Percentiles rank a stretch among this genome's conserved stretches.
Evolutionary conservation across 805 yeast species (phyloP).

Genomic region (Zygoascus biomembranicola): DNA sequence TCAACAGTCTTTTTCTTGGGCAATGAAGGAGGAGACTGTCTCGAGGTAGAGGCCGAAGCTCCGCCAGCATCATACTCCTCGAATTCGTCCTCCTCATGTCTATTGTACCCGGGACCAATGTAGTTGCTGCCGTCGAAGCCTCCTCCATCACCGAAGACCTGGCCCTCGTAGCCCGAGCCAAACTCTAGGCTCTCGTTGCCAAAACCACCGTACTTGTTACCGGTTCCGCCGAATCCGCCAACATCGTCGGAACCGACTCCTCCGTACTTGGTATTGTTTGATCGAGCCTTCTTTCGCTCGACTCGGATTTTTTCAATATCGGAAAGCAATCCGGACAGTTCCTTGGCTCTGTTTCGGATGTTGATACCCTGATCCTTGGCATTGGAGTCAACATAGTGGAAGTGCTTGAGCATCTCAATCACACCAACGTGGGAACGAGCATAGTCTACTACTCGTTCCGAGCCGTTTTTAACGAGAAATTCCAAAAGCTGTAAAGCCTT

Average conservation of each 20-base stretch:
- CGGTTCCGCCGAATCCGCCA: constrained; percentile 28
- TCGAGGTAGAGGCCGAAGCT: constrained; percentile 5
- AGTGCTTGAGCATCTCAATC: constrained; percentile 80
- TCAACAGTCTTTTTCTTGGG: constrained; percentile 6
- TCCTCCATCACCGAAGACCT: constrained; percentile 36
- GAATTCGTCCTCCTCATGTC: constrained; percentile 30
- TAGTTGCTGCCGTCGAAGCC: constrained; percentile 30
- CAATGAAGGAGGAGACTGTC: constrained; percentile 7
- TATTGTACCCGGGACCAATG: constrained; percentile 24
- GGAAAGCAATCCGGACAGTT: constrained; percentile 57
- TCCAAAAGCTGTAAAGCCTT: constrained; percentile 89
- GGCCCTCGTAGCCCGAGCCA: constrained; percentile 28
- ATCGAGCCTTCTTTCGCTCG: constrained; percentile 87
- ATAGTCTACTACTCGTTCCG: constrained; percentile 93
- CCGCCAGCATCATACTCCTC: constrained; percentile 28
- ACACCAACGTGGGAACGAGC: constrained; percentile 75
- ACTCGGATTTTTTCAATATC: constrained; percentile 70
- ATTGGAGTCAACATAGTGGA: constrained; percentile 88
- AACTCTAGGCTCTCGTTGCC: constrained; percentile 27
- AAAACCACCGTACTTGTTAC: constrained; percentile 29
- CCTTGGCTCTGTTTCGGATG: constrained; percentile 85
- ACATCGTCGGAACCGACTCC: constrained; percentile 49
- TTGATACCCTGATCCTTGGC: constrained; percentile 96
- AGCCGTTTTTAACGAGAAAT: constrained; percentile 82
- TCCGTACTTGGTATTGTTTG: constrained; percentile 71